These are phyloP conservation scores for Tylopilus intermedius DNA, from an alignment of 768 basidiomycete genomes.

Conservation along the genomic window DNA sequence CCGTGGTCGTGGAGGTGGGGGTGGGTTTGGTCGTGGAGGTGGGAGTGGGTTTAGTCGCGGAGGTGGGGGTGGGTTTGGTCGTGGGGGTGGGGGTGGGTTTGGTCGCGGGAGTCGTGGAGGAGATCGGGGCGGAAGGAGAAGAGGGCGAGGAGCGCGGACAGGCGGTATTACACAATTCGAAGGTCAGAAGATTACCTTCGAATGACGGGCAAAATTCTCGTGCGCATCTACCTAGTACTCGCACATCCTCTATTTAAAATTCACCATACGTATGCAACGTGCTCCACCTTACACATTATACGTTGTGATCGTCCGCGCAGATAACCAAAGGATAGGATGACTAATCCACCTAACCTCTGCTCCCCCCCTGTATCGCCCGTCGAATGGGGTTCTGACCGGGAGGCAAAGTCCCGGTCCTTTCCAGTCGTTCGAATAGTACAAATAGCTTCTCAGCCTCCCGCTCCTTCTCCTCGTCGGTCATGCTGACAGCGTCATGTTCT, in stretches of 20 bases:
- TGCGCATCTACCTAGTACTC: not conserved
- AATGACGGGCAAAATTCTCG: constrained; percentile 11
- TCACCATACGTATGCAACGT: not conserved
- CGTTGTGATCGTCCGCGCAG: not conserved
- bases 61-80: constrained; percentile 21
- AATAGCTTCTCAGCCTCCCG: constrained; percentile 89
- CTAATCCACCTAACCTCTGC: constrained; percentile 1
- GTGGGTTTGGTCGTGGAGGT: constrained; percentile 37
- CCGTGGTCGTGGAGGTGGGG: constrained; percentile 37
- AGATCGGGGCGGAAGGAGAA: constrained; percentile 30
- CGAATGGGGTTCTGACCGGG: constrained; percentile 67
- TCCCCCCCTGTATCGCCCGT: constrained; percentile 49
- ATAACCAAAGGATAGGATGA: not conserved
- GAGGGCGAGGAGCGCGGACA: constrained; percentile 43
- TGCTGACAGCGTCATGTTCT: constrained; percentile 42
- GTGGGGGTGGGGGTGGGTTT: constrained; percentile 35
- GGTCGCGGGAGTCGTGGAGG: constrained; percentile 42
- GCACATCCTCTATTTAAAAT: not conserved
- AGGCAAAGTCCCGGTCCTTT: constrained; percentile 66
- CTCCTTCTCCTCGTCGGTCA: constrained; percentile 97
- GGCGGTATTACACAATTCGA: constrained; percentile 50
- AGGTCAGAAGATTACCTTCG: constrained; percentile 51
- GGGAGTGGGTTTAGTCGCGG: constrained; percentile 29
- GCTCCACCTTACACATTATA: not conserved
- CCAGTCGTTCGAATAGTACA: constrained; percentile 84